Evolutionary conservation across 164 flowering plant genomes (phyloP), one percentile per base, ranked within the genome.

Genomic region (Magnolia kwangsiensis): DNA sequence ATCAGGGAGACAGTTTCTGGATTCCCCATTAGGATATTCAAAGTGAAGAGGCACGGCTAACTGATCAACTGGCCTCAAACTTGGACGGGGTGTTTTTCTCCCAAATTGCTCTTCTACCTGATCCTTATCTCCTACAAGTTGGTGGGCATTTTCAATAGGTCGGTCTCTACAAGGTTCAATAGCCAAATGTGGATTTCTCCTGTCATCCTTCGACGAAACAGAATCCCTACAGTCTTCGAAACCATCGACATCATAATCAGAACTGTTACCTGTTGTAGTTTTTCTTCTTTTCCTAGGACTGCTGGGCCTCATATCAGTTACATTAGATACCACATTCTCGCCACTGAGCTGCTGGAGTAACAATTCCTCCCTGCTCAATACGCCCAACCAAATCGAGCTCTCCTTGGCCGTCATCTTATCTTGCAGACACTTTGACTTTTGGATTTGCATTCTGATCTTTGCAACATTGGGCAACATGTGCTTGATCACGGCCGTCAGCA

Each of bases 381-480:
- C 94, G 16, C 86, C 89, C 84, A 91, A 84, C 96, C 96, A 91
- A 78, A 91, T 89, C 49, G 86, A 86, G 78, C 91, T 90, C 85
- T 91, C 96, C 80, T 90, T 91, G 69, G 93, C 93, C 8, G 93
- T 90, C 96, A 91, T 91, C 86, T 91, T 91, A 75, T 91, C 93
- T 80, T 91, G 93, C 74, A 91, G 82, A 80, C 96, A 90, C 76
- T 90, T 93, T 8, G 97, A 93, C 71, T 86, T 87, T 59, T 92
- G 84, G 5, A 93, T 87, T 72, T 87, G 91, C 81, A 85, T 87
- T 81, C 89, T 88, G 58, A 93, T 89, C 85, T 90, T 93, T 37
- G 91, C 89, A 75, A 93, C 87, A 85, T 93, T 87, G 51, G 97
- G 97, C n/a, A 93, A 93, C 97, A 93, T 91, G 68, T 93, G 97